These are phyloP conservation scores for Pittosporum tobira DNA, from an alignment of 129 eudicot species.

Conservation along the genomic window DNA sequence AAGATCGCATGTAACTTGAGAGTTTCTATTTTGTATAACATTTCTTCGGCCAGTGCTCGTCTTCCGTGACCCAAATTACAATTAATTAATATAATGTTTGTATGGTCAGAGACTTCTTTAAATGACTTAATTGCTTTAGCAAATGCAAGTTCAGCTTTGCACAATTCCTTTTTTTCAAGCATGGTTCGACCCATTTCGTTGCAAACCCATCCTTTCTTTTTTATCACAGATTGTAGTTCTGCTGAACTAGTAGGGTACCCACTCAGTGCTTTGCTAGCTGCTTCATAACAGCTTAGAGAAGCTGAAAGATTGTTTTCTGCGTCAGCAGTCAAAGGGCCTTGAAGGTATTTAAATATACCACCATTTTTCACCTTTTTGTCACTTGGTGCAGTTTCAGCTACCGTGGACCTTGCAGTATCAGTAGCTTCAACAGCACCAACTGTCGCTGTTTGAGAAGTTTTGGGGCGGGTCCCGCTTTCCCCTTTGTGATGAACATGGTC, in stretches of 20 bases:
- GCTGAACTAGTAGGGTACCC: slow-evolving; percentile 30
- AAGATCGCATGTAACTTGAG: slow-evolving; percentile 40
- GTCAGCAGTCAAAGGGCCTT: slow-evolving; percentile 40
- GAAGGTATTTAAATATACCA: slow-evolving; percentile 75
- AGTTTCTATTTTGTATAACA: slow-evolving; percentile 46
- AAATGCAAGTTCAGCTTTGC: slow-evolving; percentile 78
- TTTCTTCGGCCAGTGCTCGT: slow-evolving; percentile 78
- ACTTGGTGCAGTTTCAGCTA: slow-evolving; percentile 20
- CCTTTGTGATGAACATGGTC: slow-evolving; percentile 4
- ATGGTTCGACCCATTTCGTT: slow-evolving; percentile 77
- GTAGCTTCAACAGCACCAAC: slow-evolving; percentile 14
- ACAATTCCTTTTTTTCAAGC: slow-evolving; percentile 58
- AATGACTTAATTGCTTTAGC: slow-evolving; percentile 68
- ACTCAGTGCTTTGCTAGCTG: slow-evolving; percentile 49
- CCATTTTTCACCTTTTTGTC: slow-evolving; percentile 40
- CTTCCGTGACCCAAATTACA: slow-evolving; percentile 95
- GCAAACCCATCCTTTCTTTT: slow-evolving; percentile 97
- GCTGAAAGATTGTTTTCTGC: slow-evolving; percentile 48
- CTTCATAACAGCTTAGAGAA: slow-evolving; percentile 61
- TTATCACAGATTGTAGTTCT: slow-evolving; percentile 58
- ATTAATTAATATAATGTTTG: slow-evolving; percentile 68
- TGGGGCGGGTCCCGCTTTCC: background rate
- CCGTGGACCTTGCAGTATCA: slow-evolving; percentile 18
- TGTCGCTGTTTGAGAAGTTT: background rate
- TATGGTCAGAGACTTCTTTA: slow-evolving; percentile 64